Evolutionary conservation across 495 filamentous ascomycete genomes (phyloP).

Genomic region (Aspergillus haitiensis): DNA sequence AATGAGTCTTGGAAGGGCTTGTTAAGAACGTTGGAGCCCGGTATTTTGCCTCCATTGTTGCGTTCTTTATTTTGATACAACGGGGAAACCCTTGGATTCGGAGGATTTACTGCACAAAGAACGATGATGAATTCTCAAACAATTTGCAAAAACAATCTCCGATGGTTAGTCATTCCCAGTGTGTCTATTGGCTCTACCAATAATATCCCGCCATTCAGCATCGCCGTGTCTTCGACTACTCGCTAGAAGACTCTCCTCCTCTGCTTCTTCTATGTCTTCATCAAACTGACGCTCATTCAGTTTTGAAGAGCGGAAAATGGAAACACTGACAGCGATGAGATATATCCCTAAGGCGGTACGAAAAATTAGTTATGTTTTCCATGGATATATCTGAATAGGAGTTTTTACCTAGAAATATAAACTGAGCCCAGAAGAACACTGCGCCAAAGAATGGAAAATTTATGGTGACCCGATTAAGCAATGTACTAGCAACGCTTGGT

Average conservation of each 20-base stretch:
- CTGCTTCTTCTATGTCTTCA: conserved; percentile 88
- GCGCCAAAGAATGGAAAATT: conserved; percentile 97
- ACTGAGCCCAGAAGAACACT: conserved; percentile 92
- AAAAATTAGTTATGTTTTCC: background rate
- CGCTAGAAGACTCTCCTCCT: conserved; percentile 88
- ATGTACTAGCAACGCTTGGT: conserved; percentile 83
- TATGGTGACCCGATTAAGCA: conserved; percentile 89
- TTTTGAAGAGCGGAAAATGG: conserved; percentile 76
- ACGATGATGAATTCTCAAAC: background rate
- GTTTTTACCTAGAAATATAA: conserved; percentile 72
- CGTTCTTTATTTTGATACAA: no score
- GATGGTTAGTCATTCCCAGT: background rate
- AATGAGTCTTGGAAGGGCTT: background rate
- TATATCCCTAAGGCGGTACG: conserved; percentile 57
- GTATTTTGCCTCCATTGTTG: background rate
- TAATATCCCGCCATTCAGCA: conserved; percentile 88
- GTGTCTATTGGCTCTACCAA: conserved; percentile 47
- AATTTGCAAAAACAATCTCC: background rate
- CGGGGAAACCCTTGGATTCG: no score
- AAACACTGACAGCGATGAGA: conserved; percentile 70
- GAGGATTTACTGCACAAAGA: background rate
- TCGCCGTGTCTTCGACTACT: conserved; percentile 76
- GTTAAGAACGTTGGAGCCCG: background rate
- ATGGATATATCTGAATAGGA: background rate
- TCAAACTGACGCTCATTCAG: conserved; percentile 73